Evolutionary conservation across 2,329 filamentous ascomycete genomes (phyloP), one percentile per base, ranked within the genome.

Genomic region (Zasmidium cellare): DNA sequence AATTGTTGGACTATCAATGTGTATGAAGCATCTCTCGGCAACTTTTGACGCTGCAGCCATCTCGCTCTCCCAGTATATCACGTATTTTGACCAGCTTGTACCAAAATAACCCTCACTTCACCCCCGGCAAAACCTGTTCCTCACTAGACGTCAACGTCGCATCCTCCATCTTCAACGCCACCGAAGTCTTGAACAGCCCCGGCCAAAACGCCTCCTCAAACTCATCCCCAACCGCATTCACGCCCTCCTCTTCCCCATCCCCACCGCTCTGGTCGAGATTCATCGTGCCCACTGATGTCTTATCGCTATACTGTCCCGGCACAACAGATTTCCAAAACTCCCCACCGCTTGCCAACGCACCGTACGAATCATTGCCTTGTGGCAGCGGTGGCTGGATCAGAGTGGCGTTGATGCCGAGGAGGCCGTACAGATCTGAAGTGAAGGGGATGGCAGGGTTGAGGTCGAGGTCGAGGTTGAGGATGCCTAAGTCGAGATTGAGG

Each of bases 301-400:
- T 52, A 20, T 24, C 28, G 18, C 55, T 60, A 22, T 24, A 54
- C 28, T 62, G 57, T 6, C 60, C 57, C 2, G 60, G 60, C n/a
- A 62, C 55, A 11, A 58, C 55, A 49, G 55, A 41, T 28, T 60
- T 63, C 53, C 57, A 59, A 16, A 22, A 31, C 1, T 47, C 41
- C 2, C 55, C 55, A 5, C 60, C 64, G 47, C 18, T 22, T n/a
- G 24, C 55, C 28, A 49, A 50, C n/a, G 55, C 60, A 14, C 56
- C 54, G 46, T 45, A 66, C 7, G 47, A 19, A 28, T 63, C 60
- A 3, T 60, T 38, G 2, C 55, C 53, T 9, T 47, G 23, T 2
- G 60, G 59, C 14, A 63, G 49, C 12, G 62, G 62, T 18, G 64
- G 58, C 46, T 63, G 64, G 12, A 60, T 46, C 1, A 63, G 38